These are phyloP conservation scores for Withania somnifera DNA, from an alignment of 305 asterid species.

Conservation along the genomic window DNA sequence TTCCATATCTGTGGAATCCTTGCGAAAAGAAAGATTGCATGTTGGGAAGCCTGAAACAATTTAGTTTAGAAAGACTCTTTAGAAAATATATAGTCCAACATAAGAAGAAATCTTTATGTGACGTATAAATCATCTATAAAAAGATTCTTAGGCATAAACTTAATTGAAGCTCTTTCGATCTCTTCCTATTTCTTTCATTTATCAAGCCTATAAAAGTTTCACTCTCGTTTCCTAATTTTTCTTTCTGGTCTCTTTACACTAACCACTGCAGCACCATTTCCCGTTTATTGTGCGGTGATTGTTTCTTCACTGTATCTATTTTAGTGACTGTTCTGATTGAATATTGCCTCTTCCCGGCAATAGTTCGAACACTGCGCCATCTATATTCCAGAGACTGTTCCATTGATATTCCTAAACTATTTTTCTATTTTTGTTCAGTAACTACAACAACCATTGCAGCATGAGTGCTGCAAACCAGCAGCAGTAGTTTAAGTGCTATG, in stretches of 20 bases:
- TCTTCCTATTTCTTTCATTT: background rate
- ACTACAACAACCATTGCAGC: background rate
- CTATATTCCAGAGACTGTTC: background rate
- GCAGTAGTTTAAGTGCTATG: background rate
- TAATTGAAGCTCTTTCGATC: background rate
- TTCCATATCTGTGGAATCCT: slow-evolving; percentile 87
- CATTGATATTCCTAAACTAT: background rate
- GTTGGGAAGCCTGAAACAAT: slow-evolving; percentile 76
- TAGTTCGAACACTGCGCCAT: background rate
- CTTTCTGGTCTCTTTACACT: background rate
- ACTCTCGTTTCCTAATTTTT: background rate
- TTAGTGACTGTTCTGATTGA: background rate
- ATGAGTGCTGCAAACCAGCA: background rate
- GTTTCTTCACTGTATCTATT: background rate
- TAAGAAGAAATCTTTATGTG: background rate
- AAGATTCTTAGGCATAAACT: background rate
- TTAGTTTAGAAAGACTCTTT: background rate
- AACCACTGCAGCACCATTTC: background rate
- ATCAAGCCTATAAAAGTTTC: background rate
- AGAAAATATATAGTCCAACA: background rate
- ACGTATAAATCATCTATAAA: background rate
- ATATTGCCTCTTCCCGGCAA: background rate
- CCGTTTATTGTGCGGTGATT: background rate
- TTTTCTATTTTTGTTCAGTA: background rate
- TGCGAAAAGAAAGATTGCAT: slow-evolving; percentile 88